A percentile compares a stretch with the other conserved stretches of the same genome.
These are phyloP conservation scores for Saccharomycopsis fibuligera DNA, from an alignment of 805 yeast species.

Conservation along the genomic window DNA sequence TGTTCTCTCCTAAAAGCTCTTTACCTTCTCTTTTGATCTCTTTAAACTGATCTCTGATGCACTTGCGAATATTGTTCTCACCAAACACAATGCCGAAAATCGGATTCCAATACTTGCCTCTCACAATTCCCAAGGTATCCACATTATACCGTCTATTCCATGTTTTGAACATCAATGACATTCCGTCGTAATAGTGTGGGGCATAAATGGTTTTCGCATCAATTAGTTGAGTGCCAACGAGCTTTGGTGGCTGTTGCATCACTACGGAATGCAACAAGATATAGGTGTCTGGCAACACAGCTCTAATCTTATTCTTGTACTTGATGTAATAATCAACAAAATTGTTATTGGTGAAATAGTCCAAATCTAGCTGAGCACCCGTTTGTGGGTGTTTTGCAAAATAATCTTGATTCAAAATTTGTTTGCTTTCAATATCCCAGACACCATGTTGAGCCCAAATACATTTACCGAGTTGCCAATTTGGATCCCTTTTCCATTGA, in stretches of 20 bases:
- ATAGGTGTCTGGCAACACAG: conserved; percentile 33
- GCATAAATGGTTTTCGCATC: conserved; percentile 66
- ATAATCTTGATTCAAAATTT: conserved; percentile 44
- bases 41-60: conserved; percentile 60
- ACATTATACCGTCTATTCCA: conserved; percentile 84
- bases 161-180: conserved; percentile 83
- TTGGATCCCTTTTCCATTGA: conserved; percentile 58
- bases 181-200: conserved; percentile 92
- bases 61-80: conserved; percentile 67
- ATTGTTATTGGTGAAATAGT: conserved; percentile 54
- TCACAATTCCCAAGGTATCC: conserved; percentile 81
- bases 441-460: conserved; percentile 76
- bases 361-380: conserved; percentile 38
- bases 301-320: conserved; percentile 45
- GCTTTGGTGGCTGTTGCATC: conserved; percentile 64
- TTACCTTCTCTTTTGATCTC: conserved; percentile 61
- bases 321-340: conserved; percentile 57
- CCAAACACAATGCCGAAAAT: conserved; percentile 74
- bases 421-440: conserved; percentile 48
- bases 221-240: conserved; percentile 43
- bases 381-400: conserved; percentile 37
- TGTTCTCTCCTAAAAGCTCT: conserved; percentile 48
- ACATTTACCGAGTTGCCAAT: conserved; percentile 72
- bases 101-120: conserved; percentile 71
- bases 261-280: conserved; percentile 79